Conservation (phyloP, 257 asterid genomes). For the Prunella vulgaris region DNA sequence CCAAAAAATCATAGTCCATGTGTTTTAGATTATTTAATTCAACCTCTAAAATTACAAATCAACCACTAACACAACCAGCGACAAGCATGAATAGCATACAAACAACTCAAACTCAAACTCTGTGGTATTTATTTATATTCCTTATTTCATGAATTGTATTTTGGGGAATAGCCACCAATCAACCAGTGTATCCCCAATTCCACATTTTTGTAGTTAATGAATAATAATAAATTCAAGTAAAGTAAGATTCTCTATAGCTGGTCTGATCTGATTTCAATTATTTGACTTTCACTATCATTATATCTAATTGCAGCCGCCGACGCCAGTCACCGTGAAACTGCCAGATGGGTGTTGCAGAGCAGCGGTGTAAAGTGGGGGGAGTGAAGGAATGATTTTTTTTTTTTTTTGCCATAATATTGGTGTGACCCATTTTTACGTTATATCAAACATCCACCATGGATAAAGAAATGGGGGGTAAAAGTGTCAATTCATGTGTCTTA, state of each 20-base stretch:
- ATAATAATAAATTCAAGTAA: constrained; percentile 14
- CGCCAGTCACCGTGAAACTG: too few relatives aligned
- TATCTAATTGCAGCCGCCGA: too few relatives aligned
- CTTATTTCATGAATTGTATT: neutral
- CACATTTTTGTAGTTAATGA: neutral
- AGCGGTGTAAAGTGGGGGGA: too few relatives aligned
- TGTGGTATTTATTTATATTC: constrained; percentile 1
- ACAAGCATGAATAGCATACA: constrained; percentile 19
- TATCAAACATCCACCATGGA: too few relatives aligned
- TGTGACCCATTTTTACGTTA: too few relatives aligned
- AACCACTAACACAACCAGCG: constrained; percentile 3
- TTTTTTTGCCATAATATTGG: too few relatives aligned
- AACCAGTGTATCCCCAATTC: constrained; percentile 4
- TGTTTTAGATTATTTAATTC: neutral
- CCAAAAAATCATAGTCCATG: constrained; percentile 1
- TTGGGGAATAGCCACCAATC: constrained; percentile 1
- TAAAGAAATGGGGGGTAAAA: too few relatives aligned
- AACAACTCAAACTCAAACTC: neutral
- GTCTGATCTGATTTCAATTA: constrained; percentile 18
- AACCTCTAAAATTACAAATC: constrained; percentile 10
- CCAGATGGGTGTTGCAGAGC: too few relatives aligned
- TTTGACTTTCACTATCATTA: constrained; percentile 1
- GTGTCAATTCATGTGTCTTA: too few relatives aligned
- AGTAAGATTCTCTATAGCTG: constrained; percentile 14
- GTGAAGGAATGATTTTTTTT: too few relatives aligned